Evolutionary conservation across 2,329 filamentous ascomycete genomes (phyloP).

Genomic region (Pezicula neosporulosa): DNA sequence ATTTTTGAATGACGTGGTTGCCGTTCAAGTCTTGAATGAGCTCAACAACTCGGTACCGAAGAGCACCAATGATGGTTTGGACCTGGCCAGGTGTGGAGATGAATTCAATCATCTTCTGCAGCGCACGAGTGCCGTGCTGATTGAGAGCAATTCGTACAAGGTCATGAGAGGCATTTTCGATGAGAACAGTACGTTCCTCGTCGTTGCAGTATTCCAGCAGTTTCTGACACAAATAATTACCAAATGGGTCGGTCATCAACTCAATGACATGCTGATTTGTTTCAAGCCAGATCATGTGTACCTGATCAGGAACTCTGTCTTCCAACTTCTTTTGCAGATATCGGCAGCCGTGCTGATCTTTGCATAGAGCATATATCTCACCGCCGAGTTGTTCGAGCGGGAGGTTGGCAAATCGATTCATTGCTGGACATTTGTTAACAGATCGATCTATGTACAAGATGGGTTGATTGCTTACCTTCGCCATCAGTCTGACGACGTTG

Average conservation of each 20-base stretch:
- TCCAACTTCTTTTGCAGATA: conserved; percentile 97
- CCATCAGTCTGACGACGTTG: conserved; percentile 71
- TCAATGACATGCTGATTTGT: conserved; percentile 92
- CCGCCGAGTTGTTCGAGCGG: conserved; percentile 77
- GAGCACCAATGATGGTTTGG: conserved; percentile 79
- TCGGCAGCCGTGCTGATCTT: conserved; percentile 96
- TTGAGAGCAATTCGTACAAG: conserved; percentile 94
- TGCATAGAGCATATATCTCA: conserved; percentile 87
- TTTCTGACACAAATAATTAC: conserved; percentile 99
- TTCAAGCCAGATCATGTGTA: conserved; percentile 92
- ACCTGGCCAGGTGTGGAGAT: conserved; percentile 84
- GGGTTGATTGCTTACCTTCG: conserved; percentile 49
- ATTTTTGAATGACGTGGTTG: conserved; percentile 99
- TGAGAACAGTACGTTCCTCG: conserved; percentile 88
- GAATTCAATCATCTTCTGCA: conserved; percentile 99
- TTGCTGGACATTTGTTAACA: conserved; percentile 39
- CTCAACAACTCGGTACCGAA: conserved; percentile 82
- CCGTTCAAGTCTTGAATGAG: conserved; percentile 97
- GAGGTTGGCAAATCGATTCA: conserved; percentile 80
- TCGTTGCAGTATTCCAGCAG: conserved; percentile 92
- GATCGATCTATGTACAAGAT: not conserved
- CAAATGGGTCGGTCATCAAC: conserved; percentile 98
- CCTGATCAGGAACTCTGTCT: conserved; percentile 76
- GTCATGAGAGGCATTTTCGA: conserved; percentile 82
- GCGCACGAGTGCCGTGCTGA: conserved; percentile 90